A percentile compares a stretch with the other conserved stretches of the same genome.
Evolutionary conservation across 805 yeast genomes (phyloP).

Genomic region (Zygosaccharomyces rouxii): DNA sequence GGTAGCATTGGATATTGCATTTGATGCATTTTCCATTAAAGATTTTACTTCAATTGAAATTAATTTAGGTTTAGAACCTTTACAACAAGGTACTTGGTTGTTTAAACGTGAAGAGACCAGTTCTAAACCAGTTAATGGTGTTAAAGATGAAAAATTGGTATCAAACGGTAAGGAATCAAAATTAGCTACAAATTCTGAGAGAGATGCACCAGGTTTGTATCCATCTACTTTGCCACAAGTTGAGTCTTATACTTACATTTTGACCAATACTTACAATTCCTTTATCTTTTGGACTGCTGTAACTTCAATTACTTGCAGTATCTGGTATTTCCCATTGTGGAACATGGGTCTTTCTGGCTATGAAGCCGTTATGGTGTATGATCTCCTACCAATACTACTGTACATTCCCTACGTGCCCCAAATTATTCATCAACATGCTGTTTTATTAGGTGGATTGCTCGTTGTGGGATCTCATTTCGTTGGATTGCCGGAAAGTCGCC

Average conservation of each 20-base stretch:
- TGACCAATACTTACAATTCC: slow-evolving; percentile 49
- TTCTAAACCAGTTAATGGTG: neutral
- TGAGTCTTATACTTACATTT: slow-evolving; percentile 35
- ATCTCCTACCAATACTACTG: slow-evolving; percentile 56
- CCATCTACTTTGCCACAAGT: slow-evolving; percentile 16
- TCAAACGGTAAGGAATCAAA: neutral
- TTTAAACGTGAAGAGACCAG: slow-evolving; percentile 8
- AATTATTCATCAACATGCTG: slow-evolving; percentile 29
- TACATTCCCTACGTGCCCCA: slow-evolving; percentile 39
- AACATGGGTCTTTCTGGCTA: slow-evolving; percentile 96
- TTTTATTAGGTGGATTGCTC: slow-evolving; percentile 47
- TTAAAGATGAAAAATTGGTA: neutral
- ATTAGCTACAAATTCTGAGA: slow-evolving; percentile 11
- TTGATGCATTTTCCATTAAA: slow-evolving; percentile 71
- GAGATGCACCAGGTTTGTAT: slow-evolving; percentile 16
- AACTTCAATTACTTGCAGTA: slow-evolving; percentile 76
- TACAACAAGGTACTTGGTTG: slow-evolving; percentile 22
- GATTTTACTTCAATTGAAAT: slow-evolving; percentile 69
- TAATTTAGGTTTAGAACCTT: slow-evolving; percentile 16
- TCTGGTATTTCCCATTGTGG: slow-evolving; percentile 99
- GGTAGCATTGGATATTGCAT: slow-evolving; percentile 75
- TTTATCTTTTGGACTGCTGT: slow-evolving; percentile 80
- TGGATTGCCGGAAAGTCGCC: slow-evolving; percentile 63
- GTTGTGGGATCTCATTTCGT: slow-evolving; percentile 76
- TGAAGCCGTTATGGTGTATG: slow-evolving; percentile 63